A percentile compares a stretch with the other conserved stretches of the same genome.
Evolutionary conservation across 164 flowering plant species (phyloP).

Genomic region (Taxillus chinensis): DNA sequence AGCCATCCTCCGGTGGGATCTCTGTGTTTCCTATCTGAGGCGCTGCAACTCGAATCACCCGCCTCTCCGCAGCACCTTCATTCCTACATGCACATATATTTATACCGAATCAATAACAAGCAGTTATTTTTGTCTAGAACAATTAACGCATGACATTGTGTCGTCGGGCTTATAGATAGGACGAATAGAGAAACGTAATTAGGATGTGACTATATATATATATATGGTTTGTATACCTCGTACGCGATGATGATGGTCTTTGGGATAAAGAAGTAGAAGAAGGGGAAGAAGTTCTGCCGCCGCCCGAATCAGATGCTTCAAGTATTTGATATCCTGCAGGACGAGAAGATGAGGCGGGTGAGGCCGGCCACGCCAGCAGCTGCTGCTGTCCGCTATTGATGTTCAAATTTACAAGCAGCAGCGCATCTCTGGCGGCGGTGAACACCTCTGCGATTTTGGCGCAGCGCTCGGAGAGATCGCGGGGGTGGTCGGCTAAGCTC

Average conservation of each 20-base stretch:
- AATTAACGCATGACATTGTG: neutral
- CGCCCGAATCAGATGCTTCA: neutral
- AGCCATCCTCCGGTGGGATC: slow-evolving; percentile 76
- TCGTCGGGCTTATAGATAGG: neutral
- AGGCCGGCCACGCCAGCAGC: neutral
- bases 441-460: slow-evolving; percentile 5
- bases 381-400: too few species aligned
- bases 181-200: too few species aligned
- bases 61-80: slow-evolving; percentile 26
- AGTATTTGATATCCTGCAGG: neutral
- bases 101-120: neutral
- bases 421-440: slow-evolving; percentile 13
- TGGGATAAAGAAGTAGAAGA: slow-evolving; percentile 16
- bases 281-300: slow-evolving; percentile 10
- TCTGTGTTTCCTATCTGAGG: slow-evolving; percentile 52
- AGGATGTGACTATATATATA: neutral
- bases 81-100: neutral
- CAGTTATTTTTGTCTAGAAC: too few species aligned
- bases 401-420: too few species aligned
- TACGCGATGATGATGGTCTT: slow-evolving; percentile 34
- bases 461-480: slow-evolving; percentile 13
- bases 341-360: neutral
- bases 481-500: neutral
- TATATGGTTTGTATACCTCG: neutral
- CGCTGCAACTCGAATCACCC: slow-evolving; percentile 33